phyloP scores from a whole-genome alignment of 768 basidiomycete species.

The Suillus lakei region DNA sequence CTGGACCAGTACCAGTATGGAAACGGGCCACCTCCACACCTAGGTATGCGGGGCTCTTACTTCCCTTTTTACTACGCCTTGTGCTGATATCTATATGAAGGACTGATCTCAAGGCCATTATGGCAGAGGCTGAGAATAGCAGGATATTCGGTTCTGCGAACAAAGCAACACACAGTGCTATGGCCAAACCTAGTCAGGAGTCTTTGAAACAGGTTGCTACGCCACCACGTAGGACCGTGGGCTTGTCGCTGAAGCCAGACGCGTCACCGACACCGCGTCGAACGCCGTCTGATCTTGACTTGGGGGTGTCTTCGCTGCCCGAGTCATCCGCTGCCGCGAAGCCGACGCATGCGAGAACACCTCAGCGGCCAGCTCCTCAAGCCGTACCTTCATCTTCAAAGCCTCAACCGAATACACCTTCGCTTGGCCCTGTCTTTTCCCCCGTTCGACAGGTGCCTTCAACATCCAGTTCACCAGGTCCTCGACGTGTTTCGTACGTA shows the following conservation, averaged over 20 bases:
- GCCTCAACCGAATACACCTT: slow-evolving; percentile 30
- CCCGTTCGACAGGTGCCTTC: slow-evolving; percentile 54
- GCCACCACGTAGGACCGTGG: slow-evolving; percentile 2
- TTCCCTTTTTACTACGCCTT: neutral
- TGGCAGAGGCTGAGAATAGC: slow-evolving; percentile 71
- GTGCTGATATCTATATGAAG: slow-evolving; percentile 42
- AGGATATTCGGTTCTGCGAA: slow-evolving; percentile 5
- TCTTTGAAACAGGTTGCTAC: neutral
- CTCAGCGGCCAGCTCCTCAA: slow-evolving; percentile 21
- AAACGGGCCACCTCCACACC: slow-evolving; percentile 50
- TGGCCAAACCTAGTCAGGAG: neutral
- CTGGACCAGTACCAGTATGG: slow-evolving; percentile 46
- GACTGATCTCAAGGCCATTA: slow-evolving; percentile 69
- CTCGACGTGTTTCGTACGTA: slow-evolving; percentile 57
- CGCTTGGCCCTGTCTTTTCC: slow-evolving; percentile 67
- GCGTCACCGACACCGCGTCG: slow-evolving; percentile 15
- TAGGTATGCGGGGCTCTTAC: slow-evolving; percentile 44
- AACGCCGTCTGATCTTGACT: slow-evolving; percentile 14
- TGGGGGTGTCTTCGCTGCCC: neutral
- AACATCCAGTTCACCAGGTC: slow-evolving; percentile 28
- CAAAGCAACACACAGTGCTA: neutral
- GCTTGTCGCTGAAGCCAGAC: slow-evolving; percentile 15
- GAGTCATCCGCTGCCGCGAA: slow-evolving; percentile 4
- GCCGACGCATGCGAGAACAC: slow-evolving; percentile 5
- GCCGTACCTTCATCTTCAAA: slow-evolving; percentile 20